Percentiles rank a stretch among this genome's conserved stretches.
phyloP scores from a whole-genome alignment of 176 grass and related monocot species.

The Coix lacrymajobi region DNA sequence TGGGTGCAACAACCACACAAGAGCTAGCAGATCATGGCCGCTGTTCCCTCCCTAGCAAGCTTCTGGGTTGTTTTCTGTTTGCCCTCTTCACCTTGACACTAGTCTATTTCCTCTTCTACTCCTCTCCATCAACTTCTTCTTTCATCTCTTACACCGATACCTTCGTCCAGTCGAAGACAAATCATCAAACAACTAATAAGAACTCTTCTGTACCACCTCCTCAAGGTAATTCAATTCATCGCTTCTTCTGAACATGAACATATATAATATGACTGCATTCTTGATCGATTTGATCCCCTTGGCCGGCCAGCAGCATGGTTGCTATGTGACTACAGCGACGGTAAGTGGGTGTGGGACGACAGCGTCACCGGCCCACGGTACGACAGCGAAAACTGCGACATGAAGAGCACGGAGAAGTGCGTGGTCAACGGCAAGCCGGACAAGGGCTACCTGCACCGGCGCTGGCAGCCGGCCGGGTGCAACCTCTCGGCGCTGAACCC shows the following conservation, averaged over 20 bases:
- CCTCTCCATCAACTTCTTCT: background rate
- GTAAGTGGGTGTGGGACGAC: slow-evolving; percentile 24
- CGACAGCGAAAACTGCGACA: slow-evolving; percentile 27
- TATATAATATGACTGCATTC: background rate
- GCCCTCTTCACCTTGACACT: slow-evolving; percentile 2
- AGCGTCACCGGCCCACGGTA: background rate
- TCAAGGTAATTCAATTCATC: background rate
- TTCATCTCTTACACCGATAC: background rate
- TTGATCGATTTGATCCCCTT: background rate
- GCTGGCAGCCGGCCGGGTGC: slow-evolving; percentile 33
- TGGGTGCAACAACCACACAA: background rate
- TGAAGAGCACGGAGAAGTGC: slow-evolving; percentile 24
- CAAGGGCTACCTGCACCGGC: slow-evolving; percentile 37
- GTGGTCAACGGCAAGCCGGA: slow-evolving; percentile 27
- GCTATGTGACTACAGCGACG: slow-evolving; percentile 31
- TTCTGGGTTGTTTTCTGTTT: background rate
- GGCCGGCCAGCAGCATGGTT: background rate
- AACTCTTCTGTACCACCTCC: background rate
- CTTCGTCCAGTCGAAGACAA: background rate
- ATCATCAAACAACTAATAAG: background rate
- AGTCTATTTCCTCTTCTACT: slow-evolving; percentile 9
- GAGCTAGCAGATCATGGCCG: background rate
- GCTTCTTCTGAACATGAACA: background rate
- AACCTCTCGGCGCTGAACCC: slow-evolving; percentile 14
- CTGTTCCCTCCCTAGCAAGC: background rate